Percentiles rank a stretch among this genome's conserved stretches.
Evolutionary conservation across 805 yeast species (phyloP).

Genomic region (Lachancea fermentati): DNA sequence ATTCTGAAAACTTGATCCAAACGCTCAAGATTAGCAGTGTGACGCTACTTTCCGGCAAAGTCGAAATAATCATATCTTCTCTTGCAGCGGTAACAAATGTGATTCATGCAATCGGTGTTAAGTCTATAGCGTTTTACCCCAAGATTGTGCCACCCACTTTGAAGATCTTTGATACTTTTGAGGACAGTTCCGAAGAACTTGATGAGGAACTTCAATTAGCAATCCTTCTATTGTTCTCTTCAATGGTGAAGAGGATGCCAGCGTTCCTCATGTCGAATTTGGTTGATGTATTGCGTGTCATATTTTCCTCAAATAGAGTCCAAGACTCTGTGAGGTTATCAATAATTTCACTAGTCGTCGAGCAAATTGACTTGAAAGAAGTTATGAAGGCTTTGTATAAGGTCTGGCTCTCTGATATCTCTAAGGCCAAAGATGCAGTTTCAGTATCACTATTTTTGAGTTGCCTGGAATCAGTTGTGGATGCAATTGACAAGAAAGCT

Average conservation of each 20-base stretch:
- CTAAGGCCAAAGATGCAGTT: conserved; percentile 34
- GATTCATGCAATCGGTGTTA: conserved; percentile 74
- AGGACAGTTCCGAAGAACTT: conserved; percentile 20
- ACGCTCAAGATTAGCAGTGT: conserved; percentile 48
- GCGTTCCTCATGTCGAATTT: conserved; percentile 71
- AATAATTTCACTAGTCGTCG: conserved; percentile 54
- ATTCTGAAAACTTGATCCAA: conserved; percentile 42
- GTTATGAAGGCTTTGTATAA: conserved; percentile 56
- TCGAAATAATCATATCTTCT: conserved; percentile 68
- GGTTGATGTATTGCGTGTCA: conserved; percentile 51
- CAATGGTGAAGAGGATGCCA: conserved; percentile 77
- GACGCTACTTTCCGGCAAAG: conserved; percentile 42
- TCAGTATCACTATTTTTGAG: conserved; percentile 68
- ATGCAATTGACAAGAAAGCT: conserved; percentile 62
- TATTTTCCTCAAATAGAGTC: conserved; percentile 53
- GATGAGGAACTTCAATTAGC: conserved; percentile 56
- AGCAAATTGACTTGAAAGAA: conserved; percentile 60
- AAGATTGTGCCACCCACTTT: conserved; percentile 74
- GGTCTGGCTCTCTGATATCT: conserved; percentile 49
- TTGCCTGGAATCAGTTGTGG: conserved; percentile 60
- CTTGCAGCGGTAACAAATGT: conserved; percentile 65
- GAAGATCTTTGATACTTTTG: conserved; percentile 43
- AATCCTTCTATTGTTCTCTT: conserved; percentile 61
- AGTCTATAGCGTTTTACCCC: conserved; percentile 78
- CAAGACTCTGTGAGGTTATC: conserved; percentile 56